Base-by-base conservation (phyloP, 306 rosid species). In the Mimosa bimucronata region DNA sequence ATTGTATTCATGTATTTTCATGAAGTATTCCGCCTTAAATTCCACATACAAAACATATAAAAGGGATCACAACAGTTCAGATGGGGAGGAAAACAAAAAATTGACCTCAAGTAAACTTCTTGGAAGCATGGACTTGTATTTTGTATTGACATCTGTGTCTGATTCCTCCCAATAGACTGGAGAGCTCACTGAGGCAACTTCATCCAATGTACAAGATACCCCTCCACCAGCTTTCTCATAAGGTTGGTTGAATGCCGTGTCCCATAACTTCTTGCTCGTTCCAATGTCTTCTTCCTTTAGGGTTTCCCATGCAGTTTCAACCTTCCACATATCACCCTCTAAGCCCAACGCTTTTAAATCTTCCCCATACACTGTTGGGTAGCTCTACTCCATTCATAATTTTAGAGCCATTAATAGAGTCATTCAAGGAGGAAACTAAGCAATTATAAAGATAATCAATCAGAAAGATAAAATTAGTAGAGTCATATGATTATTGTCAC, bases 171-270 rank as follows among this genome's bases (percentile, higher is more conserved):
- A 92, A 77, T 77, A 82, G 78, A 92, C 72, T 0, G 90, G 91
- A 48, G 86, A 66, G 69, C 79, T 77, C 74, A 71, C 50, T 28
- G 86, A 23, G 48, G 16, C 46, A 62, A 40, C 85, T 50, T 79
- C 70, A 23, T 84, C 82, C 75, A 83, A 71, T 64, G 82, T 50
- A 64, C 82, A 76, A 75, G 69, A 75, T 19, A 87, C 73, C 48
- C 81, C 95, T 79, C 95, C 97, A 66, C 98, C 98, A 25, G 95
- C 97, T 90, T 92, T 92, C 88, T 88, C 97, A 75, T 92, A 94
- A 18, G 98, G 89, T 82, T 88, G 97, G 79, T 91, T 90, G 75
- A 92, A 92, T 28, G 89, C 87, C 64, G 78, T 83, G 64, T 88
- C 97, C 98, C 98, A 92, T 62, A 91, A 87, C 60, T 85, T 88